Conservation (phyloP, 345 rosid genomes). For the Eucalyptus tenuipes region DNA sequence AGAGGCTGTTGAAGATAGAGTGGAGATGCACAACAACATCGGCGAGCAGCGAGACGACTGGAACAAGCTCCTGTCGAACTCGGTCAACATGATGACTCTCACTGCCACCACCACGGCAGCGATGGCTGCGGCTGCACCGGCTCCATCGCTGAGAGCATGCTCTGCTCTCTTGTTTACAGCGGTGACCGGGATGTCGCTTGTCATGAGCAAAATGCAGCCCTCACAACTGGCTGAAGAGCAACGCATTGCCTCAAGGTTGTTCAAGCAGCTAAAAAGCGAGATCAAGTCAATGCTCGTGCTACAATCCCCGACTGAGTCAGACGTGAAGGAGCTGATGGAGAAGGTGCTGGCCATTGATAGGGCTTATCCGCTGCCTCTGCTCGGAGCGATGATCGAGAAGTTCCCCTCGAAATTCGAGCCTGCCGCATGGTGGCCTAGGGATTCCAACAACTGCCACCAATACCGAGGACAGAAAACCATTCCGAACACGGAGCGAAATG, state of each 20-base stretch:
- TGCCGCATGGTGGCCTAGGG: constrained; percentile 19
- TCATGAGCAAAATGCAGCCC: constrained; percentile 28
- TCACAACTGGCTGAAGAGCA: constrained; percentile 34
- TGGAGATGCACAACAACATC: constrained; percentile 58
- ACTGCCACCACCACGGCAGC: constrained; percentile 22
- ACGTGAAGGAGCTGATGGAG: constrained; percentile 6
- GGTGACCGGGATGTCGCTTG: constrained; percentile 11
- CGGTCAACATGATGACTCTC: constrained; percentile 60
- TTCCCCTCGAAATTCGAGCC: constrained; percentile 15
- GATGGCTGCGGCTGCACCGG: neutral
- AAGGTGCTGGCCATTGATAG: constrained; percentile 16
- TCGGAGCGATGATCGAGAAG: constrained; percentile 24
- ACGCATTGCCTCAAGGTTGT: constrained; percentile 13
- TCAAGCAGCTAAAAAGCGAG: constrained; percentile 5
- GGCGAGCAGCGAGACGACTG: constrained; percentile 57
- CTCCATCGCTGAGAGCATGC: neutral
- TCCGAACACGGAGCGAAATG: neutral
- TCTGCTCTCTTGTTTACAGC: constrained; percentile 12
- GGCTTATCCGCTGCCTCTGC: constrained; percentile 25
- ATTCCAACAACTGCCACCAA: neutral
- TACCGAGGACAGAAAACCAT: neutral
- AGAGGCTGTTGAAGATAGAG: constrained; percentile 48
- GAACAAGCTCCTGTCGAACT: constrained; percentile 48
- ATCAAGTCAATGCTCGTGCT: constrained; percentile 3
- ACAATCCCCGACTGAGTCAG: neutral